These are phyloP conservation scores for Phyllosticta capitalensis DNA, from an alignment of 2,329 filamentous ascomycete species.

Conservation along the genomic window DNA sequence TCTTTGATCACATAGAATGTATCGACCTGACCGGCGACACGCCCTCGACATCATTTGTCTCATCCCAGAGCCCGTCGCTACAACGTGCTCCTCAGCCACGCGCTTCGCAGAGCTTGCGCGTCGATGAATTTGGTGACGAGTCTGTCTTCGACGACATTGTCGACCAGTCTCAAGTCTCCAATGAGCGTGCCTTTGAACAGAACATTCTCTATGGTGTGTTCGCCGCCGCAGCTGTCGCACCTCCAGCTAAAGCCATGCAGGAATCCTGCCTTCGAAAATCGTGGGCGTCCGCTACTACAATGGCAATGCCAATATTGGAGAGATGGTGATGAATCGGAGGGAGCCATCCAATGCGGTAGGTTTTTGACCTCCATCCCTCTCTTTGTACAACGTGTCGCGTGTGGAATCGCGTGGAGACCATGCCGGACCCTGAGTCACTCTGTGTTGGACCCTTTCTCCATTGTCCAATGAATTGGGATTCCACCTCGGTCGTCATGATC, in stretches of 20 bases:
- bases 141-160: not conserved
- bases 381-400: not conserved
- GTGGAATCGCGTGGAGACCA: not conserved
- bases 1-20: not conserved
- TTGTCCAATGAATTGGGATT: too few relatives aligned
- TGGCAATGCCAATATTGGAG: slow-evolving; percentile 26
- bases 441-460: too few relatives aligned
- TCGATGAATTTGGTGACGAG: not conserved
- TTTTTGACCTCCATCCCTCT: not conserved
- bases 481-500: too few relatives aligned
- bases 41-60: not conserved
- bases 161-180: slow-evolving; percentile 5
- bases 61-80: not conserved
- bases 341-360: slow-evolving; percentile 52
- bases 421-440: too few relatives aligned
- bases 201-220: slow-evolving; percentile 8
- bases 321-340: slow-evolving; percentile 35
- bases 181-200: slow-evolving; percentile 6
- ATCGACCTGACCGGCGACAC: not conserved
- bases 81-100: not conserved
- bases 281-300: slow-evolving; percentile 43
- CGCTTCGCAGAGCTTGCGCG: not conserved
- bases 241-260: not conserved
- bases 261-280: slow-evolving; percentile 42
- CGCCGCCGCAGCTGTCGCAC: not conserved